phyloP scores from a whole-genome alignment of 108 stramenopile species.

The Skeletonema marinoi region DNA sequence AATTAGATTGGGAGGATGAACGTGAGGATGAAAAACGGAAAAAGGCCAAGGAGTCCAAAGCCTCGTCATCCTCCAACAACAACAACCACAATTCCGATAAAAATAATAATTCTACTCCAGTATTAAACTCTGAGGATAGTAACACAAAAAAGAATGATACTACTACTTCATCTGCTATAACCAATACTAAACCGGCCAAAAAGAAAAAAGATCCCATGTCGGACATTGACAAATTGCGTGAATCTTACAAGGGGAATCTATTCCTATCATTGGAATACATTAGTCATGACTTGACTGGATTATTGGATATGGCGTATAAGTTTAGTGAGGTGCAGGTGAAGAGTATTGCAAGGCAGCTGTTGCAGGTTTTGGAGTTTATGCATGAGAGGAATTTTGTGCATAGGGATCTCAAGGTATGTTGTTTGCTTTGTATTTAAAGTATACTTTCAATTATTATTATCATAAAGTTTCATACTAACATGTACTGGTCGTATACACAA shows the following conservation, averaged over 20 bases:
- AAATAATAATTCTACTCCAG: conserved; percentile 20
- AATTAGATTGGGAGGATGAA: conserved; percentile 74
- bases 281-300: conserved; percentile 81
- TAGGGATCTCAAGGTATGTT: conserved; percentile 42
- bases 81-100: not conserved
- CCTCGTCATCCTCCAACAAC: not conserved
- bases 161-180: conserved; percentile 1
- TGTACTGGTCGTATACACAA: not conserved
- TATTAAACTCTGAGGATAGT: conserved; percentile 8
- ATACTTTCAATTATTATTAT: not conserved
- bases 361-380: conserved; percentile 80
- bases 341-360: conserved; percentile 68
- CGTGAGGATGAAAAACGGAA: conserved; percentile 47
- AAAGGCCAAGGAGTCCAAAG: conserved; percentile 4
- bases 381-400: conserved; percentile 77
- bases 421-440: not conserved
- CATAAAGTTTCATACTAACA: not conserved
- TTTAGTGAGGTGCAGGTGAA: conserved; percentile 80
- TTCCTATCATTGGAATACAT: conserved; percentile 86
- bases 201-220: conserved; percentile 12
- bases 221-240: conserved; percentile 41
- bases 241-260: conserved; percentile 83
- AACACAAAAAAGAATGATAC: conserved; percentile 37
- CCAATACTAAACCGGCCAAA: conserved; percentile 5
- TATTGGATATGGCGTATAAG: conserved; percentile 78